Base-by-base conservation (phyloP, 768 basidiomycete species). In the Naganishia vishniacii region DNA sequence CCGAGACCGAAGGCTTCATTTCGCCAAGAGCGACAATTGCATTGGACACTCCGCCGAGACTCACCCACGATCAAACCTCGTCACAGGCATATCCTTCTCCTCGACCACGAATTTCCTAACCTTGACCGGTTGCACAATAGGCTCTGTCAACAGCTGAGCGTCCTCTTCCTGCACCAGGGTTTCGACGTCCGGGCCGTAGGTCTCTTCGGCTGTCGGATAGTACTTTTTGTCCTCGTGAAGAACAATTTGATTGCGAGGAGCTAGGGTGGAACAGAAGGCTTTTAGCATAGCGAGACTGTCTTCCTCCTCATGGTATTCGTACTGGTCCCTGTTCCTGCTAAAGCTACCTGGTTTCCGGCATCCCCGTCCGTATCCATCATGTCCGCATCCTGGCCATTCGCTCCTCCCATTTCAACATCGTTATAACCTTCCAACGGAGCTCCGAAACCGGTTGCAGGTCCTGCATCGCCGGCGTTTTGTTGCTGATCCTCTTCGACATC, bases 221-320 rank as follows among this genome's bases (percentile, higher is more conserved):
- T 99, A 98, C 77, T 91, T 89, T 78, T 99, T 99, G 79, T 99
- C 89, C 75, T 98, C 95, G 71, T 98, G 94, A 47, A 98, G 81
- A 46, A 98, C 77, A 48, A 80, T 76, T 42, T 76, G 68, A 68
- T 78, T 77, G 47, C 58, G 29, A 4, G 48, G 48, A 44, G 45
- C 62, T 63, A 6, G 25, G 13, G 29, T 15, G 37, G 28, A n/a
- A 42, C 18, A 41, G 37, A 20, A 25, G 56, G 18, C 8, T n/a
- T 16, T 63, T 26, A 37, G 40, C 25, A 26, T 31, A 1, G 28
- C 3, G n/a, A 23, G 8, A 26, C 6, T 2, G 29, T 13, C 23
- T 13, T 29, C 15, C 1, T 9, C 5, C 20, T 28, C 16, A 46
- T 2, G 26, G 4, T n/a, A 37, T 2, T 41, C 62, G 28, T n/a